Percentiles rank a stretch among this genome's conserved stretches.
Conservation (phyloP, 371 early-diverging fungal genomes). For the Zychaea mexicana region DNA sequence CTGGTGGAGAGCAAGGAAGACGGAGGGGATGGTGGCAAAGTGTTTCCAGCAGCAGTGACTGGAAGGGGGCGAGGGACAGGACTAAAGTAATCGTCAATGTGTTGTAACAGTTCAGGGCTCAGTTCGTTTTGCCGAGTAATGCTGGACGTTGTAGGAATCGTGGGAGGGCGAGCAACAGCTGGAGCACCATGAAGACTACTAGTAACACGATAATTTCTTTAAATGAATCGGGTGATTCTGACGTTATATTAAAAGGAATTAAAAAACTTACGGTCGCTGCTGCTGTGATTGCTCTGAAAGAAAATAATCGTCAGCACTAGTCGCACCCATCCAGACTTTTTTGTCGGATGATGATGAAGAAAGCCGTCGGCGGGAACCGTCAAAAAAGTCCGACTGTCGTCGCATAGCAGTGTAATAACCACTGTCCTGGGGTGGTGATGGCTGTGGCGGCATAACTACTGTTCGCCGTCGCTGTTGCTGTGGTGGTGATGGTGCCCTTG, state of each 20-base stretch:
- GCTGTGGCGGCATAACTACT: no score
- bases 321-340: constrained; percentile 1
- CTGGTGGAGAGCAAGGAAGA: neutral
- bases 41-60: no score
- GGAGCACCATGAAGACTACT: no score
- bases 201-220: neutral
- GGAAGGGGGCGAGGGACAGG: neutral
- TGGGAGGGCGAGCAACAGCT: no score
- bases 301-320: constrained; percentile 1
- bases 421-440: neutral
- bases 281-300: neutral
- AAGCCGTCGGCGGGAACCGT: neutral
- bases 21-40: neutral
- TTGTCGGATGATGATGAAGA: neutral
- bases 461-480: neutral
- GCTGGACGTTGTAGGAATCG: neutral
- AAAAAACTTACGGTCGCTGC: neutral
- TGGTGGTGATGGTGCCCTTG: neutral
- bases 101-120: constrained; percentile 11
- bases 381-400: neutral
- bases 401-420: neutral
- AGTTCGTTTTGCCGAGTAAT: neutral
- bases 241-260: no score
- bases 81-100: constrained; percentile 11
- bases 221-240: neutral